Base-by-base conservation (phyloP, 2,329 filamentous ascomycete genomes). In the Botrytis fabae region DNA sequence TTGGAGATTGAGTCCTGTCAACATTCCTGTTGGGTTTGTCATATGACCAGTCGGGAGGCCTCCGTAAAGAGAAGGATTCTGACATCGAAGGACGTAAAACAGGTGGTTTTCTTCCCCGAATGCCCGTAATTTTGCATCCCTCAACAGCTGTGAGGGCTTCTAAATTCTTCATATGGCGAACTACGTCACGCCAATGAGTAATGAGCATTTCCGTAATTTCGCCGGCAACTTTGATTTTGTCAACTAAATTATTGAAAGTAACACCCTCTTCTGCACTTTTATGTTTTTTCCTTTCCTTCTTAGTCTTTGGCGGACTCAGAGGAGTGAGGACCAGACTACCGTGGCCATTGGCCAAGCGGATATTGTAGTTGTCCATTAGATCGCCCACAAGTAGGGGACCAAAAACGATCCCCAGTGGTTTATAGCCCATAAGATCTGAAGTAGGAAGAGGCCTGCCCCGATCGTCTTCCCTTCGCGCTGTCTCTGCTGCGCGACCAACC, bases 141-240 rank as follows among this genome's bases (percentile, higher is more conserved):
- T 54, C 71, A 28, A 74, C 38, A 57, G 70, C 63, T 62, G 77
- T 77, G 6, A 78, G 64, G 12, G 73, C 73, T 38, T 73, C 69
- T 2, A 90, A 78, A 60, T 82, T 84, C 73, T 83, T 86, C 83
- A 92, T 86, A 73, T 92, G 87, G 57, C 85, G 83, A 61, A 91
- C 87, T 18, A 91, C 84, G 65, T 91, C 89, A 73, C 87, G 83
- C 91, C 90, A 92, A 75, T 91, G 86, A 1, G 85, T 83, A 66
- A 92, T 88, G 8, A 92, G 82, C 89, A 92, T 91, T 79, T 91
- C 88, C 0, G 88, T 83, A 44, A 92, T 86, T 46, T 82, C 82
- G 74, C 89, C 90, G 18, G 88, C 89, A 71, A 90, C 81, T 62
- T 85, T 83, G 35, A 90, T 83, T 76, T 88, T 91, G 81, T 90